phyloP scores from a whole-genome alignment of 2,329 filamentous ascomycete genomes.

The Thielaviopsis euricoi region DNA sequence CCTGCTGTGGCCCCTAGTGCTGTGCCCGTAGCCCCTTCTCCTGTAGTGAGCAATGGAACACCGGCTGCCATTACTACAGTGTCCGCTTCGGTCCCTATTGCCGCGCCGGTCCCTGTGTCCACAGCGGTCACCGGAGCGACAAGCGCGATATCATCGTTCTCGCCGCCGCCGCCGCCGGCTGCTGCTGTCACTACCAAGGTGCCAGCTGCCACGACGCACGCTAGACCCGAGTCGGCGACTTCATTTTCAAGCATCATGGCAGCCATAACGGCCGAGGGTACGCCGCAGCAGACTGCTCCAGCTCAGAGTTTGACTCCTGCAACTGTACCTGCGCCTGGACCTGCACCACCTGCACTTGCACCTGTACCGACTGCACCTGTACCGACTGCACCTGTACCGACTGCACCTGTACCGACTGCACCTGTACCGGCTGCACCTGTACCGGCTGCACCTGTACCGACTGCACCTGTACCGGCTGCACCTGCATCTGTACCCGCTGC shows the following conservation, averaged over 20 bases:
- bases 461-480: background rate
- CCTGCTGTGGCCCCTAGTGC: background rate
- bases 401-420: background rate
- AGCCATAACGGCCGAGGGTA: background rate
- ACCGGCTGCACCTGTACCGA: background rate
- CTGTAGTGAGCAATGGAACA: background rate
- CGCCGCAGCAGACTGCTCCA: background rate
- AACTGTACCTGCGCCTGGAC: background rate
- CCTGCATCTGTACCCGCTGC: background rate
- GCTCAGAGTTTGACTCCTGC: background rate
- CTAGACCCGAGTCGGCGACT: background rate
- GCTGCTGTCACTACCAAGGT: no score
- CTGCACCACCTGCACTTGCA: background rate
- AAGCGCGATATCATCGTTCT: background rate
- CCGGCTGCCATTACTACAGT: slow-evolving; percentile 5
- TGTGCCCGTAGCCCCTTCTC: background rate
- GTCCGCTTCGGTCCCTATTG: slow-evolving; percentile 5
- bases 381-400: background rate
- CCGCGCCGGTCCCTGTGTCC: slow-evolving; percentile 7
- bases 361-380: no score
- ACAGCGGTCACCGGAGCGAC: background rate
- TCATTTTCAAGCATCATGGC: background rate
- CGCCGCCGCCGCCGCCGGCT: no score
- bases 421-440: background rate
- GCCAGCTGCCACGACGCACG: no score